Percentiles rank a stretch among this genome's conserved stretches.
phyloP scores from a whole-genome alignment of 768 basidiomycete genomes.

The Boletus subcaerulescens region DNA sequence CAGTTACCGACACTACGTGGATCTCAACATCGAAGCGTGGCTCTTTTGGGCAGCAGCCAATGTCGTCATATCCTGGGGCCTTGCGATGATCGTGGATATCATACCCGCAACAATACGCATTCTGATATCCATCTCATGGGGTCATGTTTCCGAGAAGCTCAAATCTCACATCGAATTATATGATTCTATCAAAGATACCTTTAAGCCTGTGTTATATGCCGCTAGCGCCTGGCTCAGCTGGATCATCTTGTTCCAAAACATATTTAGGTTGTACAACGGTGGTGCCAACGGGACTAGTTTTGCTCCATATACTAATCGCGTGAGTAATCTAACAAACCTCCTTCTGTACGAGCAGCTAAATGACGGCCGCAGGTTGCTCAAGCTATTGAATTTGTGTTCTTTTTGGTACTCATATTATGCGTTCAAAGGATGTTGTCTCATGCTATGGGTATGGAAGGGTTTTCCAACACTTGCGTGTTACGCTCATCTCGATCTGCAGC shows the following conservation, averaged over 20 bases:
- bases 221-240: constrained; percentile 70
- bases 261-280: constrained; percentile 55
- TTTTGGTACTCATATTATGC: constrained; percentile 62
- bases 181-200: constrained; percentile 61
- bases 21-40: constrained; percentile 72
- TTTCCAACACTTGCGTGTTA: background rate
- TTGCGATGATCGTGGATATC: constrained; percentile 69
- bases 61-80: constrained; percentile 73
- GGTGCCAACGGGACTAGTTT: constrained; percentile 40
- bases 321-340: constrained; percentile 26
- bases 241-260: constrained; percentile 68
- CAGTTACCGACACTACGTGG: constrained; percentile 54
- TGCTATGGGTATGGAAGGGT: constrained; percentile 42
- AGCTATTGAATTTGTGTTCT: constrained; percentile 72
- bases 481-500: constrained; percentile 35
- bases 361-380: constrained; percentile 45
- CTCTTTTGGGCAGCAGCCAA: constrained; percentile 81
- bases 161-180: constrained; percentile 70
- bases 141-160: constrained; percentile 67
- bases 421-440: constrained; percentile 69
- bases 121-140: constrained; percentile 62
- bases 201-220: constrained; percentile 73
- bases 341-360: background rate
- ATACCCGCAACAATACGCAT: constrained; percentile 54
- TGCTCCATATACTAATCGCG: constrained; percentile 60